Base-by-base conservation (phyloP, 2,329 filamentous ascomycete genomes). In the Fusarium concolor region DNA sequence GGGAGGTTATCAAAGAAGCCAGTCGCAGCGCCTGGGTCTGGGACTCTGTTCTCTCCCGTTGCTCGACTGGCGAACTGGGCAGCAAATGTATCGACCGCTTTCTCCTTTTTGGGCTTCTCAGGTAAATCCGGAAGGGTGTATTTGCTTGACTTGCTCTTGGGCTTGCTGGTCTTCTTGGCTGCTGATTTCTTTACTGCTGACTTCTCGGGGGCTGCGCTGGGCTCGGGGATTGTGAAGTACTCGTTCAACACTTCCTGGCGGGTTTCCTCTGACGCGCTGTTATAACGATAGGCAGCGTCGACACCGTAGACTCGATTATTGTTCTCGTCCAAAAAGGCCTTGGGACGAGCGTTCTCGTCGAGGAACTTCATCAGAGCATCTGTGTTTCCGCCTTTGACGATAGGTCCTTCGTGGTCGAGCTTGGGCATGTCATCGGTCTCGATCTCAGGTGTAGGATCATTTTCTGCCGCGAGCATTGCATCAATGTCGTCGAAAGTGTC, bases 1-100 rank as follows among this genome's bases (percentile, higher is more conserved):
- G 42, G 49, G n/a, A 39, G 57, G 38, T 29, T 31, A 8, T 63
- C 59, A 28, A 62, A 62, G 35, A 56, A 62, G 5, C 59, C 58
- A 26, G 22, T 5, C 7, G 31, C 26, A 17, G 24, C 33, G 22
- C 42, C 35, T 18, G 33, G 35, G 22, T 46, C 35, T 26, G 18
- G n/a, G 29, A 3, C 46, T 38, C 39, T 62, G 46, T 45, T 62
- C 5, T 49, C 2, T 29, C 20, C 26, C n/a, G 59, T 62, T 26
- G 15, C 26, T 33, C 59, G 57, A 6, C 20, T 24, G 42, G 57
- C 42, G 38, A 62, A 62, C 31, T 62, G 49, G 11, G 57, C 37
- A 10, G 26, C n/a, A 33, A 62, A 62, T 10, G 31, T 11, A 31
- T 62, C 59, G n/a, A 10, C 35, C 22, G 31, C 39, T 31, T 47